Evolutionary conservation across 148 eudicot genomes (phyloP).

Genomic region (Chenopodium album): DNA sequence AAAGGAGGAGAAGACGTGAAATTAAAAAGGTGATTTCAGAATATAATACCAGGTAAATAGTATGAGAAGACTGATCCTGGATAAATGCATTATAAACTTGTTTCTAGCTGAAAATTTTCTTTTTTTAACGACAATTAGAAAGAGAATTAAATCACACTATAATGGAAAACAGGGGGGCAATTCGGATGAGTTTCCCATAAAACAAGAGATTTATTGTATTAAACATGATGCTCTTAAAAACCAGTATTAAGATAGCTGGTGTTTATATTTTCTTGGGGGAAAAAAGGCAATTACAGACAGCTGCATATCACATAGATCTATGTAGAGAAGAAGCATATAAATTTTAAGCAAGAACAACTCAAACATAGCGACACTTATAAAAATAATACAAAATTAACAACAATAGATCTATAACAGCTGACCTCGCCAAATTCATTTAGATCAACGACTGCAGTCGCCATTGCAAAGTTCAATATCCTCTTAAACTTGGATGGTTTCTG

Average conservation of each 20-base stretch:
- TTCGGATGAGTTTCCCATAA: slow-evolving; percentile 1
- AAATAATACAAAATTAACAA: background rate
- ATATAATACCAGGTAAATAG: background rate
- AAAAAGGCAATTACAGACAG: background rate
- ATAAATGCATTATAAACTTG: background rate
- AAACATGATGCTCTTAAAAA: background rate
- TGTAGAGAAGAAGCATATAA: background rate
- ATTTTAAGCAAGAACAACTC: background rate
- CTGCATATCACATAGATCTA: background rate
- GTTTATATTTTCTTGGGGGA: background rate
- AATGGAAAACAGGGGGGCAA: background rate
- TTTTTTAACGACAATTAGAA: background rate
- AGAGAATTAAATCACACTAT: background rate
- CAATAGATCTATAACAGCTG: slow-evolving; percentile 14
- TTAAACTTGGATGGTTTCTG: slow-evolving; percentile 67
- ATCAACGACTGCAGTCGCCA: slow-evolving; percentile 44
- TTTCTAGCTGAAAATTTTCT: background rate
- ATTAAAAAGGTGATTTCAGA: background rate
- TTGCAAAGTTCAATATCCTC: slow-evolving; percentile 55
- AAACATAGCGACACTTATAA: background rate
- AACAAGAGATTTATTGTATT: background rate
- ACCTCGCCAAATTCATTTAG: slow-evolving; percentile 63
- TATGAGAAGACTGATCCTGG: background rate
- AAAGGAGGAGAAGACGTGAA: background rate
- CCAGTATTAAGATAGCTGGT: background rate